phyloP scores from a whole-genome alignment of 768 basidiomycete species.

The Tylopilus balloui region DNA sequence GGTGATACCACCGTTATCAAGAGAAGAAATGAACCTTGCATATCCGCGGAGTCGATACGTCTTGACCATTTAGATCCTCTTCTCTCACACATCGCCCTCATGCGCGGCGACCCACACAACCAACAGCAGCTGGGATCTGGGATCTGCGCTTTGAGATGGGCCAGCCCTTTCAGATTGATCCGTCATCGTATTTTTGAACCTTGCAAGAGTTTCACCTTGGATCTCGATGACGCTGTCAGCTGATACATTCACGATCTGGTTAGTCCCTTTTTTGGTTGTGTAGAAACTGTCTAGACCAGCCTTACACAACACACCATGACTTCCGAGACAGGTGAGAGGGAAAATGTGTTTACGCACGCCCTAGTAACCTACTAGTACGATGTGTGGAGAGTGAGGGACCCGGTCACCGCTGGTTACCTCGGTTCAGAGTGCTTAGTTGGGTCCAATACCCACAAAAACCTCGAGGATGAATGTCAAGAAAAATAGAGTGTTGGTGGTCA shows the following conservation, averaged over 20 bases:
- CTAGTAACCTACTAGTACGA: no score
- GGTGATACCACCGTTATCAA: not conserved
- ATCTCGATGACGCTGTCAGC: slow-evolving; percentile 41
- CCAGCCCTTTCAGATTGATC: slow-evolving; percentile 26
- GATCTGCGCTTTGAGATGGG: no score
- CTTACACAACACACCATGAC: no score
- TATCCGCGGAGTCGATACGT: not conserved
- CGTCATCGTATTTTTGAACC: slow-evolving; percentile 47
- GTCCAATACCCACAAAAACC: no score
- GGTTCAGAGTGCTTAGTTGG: no score
- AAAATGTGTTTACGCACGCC: no score
- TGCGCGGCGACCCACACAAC: slow-evolving; percentile 16
- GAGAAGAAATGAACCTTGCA: not conserved
- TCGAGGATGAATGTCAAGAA: no score
- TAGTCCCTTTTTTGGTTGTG: not conserved
- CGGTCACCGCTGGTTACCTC: no score
- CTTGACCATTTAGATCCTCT: not conserved
- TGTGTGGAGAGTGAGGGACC: no score
- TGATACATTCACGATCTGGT: not conserved
- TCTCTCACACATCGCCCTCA: not conserved
- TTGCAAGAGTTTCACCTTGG: slow-evolving; percentile 57
- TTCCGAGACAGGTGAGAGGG: no score
- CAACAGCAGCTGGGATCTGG: slow-evolving; percentile 33
- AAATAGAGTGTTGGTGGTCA: no score
- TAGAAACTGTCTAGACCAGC: no score